phyloP scores from a whole-genome alignment of 352 stramenopile genomes.

The Phytophthora pinifolia region DNA sequence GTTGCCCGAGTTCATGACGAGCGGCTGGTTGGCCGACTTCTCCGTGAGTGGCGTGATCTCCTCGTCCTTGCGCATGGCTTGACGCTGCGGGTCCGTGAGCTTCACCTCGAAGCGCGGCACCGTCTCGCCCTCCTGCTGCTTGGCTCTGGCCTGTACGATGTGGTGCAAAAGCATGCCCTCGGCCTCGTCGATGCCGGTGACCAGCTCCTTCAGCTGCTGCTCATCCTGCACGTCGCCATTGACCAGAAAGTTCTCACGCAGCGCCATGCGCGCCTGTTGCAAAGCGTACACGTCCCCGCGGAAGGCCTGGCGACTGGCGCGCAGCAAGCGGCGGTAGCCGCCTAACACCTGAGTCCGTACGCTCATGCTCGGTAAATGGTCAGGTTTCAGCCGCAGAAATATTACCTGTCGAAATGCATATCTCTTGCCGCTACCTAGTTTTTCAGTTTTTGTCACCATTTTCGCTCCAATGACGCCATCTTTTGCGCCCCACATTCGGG shows the following conservation, averaged over 20 bases:
- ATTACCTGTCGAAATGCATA: background rate
- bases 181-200: slow-evolving; percentile 80
- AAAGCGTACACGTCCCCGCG: slow-evolving; percentile 66
- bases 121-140: slow-evolving; percentile 30
- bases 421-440: background rate
- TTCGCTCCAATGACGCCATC: slow-evolving; percentile 23
- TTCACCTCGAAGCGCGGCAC: slow-evolving; percentile 67
- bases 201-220: slow-evolving; percentile 51
- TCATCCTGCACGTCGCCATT: slow-evolving; percentile 64
- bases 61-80: slow-evolving; percentile 81
- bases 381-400: slow-evolving; percentile 6
- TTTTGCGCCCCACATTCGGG: slow-evolving; percentile 1
- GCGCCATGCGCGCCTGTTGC: slow-evolving; percentile 48
- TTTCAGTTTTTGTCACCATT: background rate
- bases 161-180: slow-evolving; percentile 86
- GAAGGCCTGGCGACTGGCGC: slow-evolving; percentile 74
- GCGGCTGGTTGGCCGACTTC: slow-evolving; percentile 64
- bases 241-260: slow-evolving; percentile 69
- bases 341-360: slow-evolving; percentile 60
- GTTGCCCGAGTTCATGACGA: slow-evolving; percentile 85
- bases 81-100: slow-evolving; percentile 78
- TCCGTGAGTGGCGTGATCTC: slow-evolving; percentile 79
- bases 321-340: slow-evolving; percentile 77
- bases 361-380: slow-evolving; percentile 34
- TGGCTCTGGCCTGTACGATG: slow-evolving; percentile 79